Percentiles rank a stretch among this genome's conserved stretches.
Conservation (phyloP, 2,329 filamentous ascomycete genomes). For the Cercospora zeina region DNA sequence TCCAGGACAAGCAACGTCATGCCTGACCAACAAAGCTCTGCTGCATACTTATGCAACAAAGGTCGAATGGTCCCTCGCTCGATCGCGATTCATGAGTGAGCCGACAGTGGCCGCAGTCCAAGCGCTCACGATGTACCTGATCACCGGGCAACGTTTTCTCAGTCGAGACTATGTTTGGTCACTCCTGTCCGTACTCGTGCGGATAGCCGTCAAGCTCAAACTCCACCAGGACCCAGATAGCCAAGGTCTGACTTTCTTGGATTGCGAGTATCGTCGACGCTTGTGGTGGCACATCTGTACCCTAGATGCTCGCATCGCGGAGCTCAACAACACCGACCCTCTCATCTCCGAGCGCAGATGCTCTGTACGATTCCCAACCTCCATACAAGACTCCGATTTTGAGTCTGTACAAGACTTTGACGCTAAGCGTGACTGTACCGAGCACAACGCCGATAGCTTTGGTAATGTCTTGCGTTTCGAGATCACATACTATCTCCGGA, state of each 20-base stretch:
- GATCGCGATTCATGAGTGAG: slow-evolving; percentile 22
- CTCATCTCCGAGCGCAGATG: slow-evolving; percentile 29
- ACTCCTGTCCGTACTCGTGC: slow-evolving; percentile 26
- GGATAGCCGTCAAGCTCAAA: slow-evolving; percentile 29
- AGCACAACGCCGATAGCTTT: slow-evolving; percentile 26
- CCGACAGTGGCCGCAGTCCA: slow-evolving; percentile 26
- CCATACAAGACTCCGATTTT: slow-evolving; percentile 21
- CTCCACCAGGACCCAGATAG: slow-evolving; percentile 28
- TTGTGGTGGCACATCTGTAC: slow-evolving; percentile 33
- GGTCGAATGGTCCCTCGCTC: slow-evolving; percentile 22
- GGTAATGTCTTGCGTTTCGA: slow-evolving; percentile 26
- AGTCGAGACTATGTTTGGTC: slow-evolving; percentile 25
- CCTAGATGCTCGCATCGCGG: slow-evolving; percentile 26
- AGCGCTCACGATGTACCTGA: slow-evolving; percentile 27
- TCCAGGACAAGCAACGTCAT: slow-evolving; percentile 11
- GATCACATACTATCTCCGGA: slow-evolving; percentile 30
- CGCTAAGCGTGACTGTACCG: slow-evolving; percentile 15
- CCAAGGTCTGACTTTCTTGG: slow-evolving; percentile 22
- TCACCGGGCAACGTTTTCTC: slow-evolving; percentile 23
- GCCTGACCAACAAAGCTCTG: slow-evolving; percentile 10
- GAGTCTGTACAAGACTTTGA: slow-evolving; percentile 21
- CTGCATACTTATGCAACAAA: slow-evolving; percentile 21
- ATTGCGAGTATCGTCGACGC: slow-evolving; percentile 27
- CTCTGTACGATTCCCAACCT: slow-evolving; percentile 23
- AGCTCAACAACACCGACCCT: slow-evolving; percentile 26